Evolutionary conservation across 495 filamentous ascomycete genomes (phyloP).

Genomic region (Aspergillus sparsus): DNA sequence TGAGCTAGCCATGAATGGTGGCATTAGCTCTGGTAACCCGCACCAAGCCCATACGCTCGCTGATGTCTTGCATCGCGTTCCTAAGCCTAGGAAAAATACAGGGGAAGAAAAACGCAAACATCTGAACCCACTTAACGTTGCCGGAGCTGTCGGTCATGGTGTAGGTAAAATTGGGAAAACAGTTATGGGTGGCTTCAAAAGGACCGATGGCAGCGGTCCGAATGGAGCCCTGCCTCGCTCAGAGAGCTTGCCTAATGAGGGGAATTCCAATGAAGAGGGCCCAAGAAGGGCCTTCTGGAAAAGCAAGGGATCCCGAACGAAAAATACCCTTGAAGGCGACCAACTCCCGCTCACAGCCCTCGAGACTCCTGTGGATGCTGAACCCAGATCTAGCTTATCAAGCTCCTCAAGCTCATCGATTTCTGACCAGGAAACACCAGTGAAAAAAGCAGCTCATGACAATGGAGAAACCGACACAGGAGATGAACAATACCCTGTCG

Average conservation of each 20-base stretch:
- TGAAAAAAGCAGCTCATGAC: slow-evolving; percentile 4
- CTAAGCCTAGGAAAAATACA: slow-evolving; percentile 21
- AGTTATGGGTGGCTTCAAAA: slow-evolving; percentile 53
- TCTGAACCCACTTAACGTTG: slow-evolving; percentile 36
- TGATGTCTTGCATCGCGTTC: slow-evolving; percentile 55
- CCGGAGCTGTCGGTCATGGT: slow-evolving; percentile 58
- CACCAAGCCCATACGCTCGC: slow-evolving; percentile 74
- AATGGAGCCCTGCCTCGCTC: slow-evolving; percentile 54
- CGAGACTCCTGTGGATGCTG: slow-evolving; percentile 29
- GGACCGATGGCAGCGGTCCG: slow-evolving; percentile 40
- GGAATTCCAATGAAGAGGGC: slow-evolving; percentile 14
- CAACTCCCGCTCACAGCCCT: slow-evolving; percentile 43
- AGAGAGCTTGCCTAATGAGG: slow-evolving; percentile 47
- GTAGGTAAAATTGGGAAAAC: slow-evolving; percentile 60
- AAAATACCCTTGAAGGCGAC: slow-evolving; percentile 32
- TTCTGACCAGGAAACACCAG: slow-evolving; percentile 23
- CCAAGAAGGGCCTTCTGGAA: slow-evolving; percentile 52
- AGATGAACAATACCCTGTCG: slow-evolving; percentile 66
- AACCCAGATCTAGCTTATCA: slow-evolving; percentile 15
- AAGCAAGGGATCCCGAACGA: slow-evolving; percentile 32
- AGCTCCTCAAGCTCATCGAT: too few relatives aligned
- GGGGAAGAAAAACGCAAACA: slow-evolving; percentile 31
- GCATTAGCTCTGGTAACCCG: slow-evolving; percentile 80
- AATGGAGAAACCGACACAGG: slow-evolving; percentile 25
- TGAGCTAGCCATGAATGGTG: slow-evolving; percentile 63